Conservation (phyloP, 2,329 filamentous ascomycete species). For the Phialophora chinensis region DNA sequence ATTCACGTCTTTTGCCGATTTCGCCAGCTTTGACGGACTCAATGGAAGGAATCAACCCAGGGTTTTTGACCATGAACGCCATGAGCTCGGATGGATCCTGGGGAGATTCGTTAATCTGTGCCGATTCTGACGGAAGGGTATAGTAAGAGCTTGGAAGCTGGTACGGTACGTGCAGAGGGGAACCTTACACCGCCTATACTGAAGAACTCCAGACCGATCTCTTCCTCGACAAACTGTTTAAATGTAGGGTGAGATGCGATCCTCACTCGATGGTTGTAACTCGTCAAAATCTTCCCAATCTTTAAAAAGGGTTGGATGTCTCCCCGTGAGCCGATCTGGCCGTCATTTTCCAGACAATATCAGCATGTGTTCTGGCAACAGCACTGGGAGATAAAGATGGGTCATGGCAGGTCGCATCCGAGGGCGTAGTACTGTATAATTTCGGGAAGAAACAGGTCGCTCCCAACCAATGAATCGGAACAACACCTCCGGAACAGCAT, state of each 20-base stretch:
- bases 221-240: conserved; percentile 74
- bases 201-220: conserved; percentile 78
- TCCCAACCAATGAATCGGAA: not conserved
- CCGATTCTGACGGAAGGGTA: not conserved
- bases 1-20: conserved; percentile 68
- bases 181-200: conserved; percentile 41
- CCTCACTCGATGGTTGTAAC: conserved; percentile 75
- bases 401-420: not conserved
- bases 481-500: not conserved
- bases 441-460: not conserved
- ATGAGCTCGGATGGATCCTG: conserved; percentile 79
- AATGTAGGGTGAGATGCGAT: conserved; percentile 81
- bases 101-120: not conserved
- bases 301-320: conserved; percentile 82
- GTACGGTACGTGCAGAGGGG: not conserved
- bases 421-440: not conserved
- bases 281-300: conserved; percentile 72
- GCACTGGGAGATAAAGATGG: not conserved
- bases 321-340: conserved; percentile 61
- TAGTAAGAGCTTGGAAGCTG: not conserved
- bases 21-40: conserved; percentile 76
- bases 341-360: not conserved
- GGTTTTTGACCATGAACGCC: conserved; percentile 87
- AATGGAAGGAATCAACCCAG: conserved; percentile 74
- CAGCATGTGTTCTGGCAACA: not conserved